These are phyloP conservation scores for Boletus coccyginus DNA, from an alignment of 768 basidiomycete genomes.

Conservation along the genomic window DNA sequence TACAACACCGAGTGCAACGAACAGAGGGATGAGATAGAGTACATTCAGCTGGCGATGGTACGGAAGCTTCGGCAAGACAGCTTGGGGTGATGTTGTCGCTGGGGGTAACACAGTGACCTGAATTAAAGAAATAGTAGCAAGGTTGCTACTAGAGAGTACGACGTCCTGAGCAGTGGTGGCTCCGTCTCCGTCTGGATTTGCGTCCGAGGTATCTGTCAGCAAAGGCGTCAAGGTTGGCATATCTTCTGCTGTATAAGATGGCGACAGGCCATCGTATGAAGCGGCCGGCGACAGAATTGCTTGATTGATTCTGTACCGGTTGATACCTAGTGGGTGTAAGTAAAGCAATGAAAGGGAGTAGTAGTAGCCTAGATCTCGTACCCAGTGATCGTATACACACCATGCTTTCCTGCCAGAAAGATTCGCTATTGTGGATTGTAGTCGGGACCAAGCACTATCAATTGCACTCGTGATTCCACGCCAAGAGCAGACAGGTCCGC, in stretches of 20 bases:
- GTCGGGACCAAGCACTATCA: slow-evolving; percentile 40
- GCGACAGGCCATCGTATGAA: slow-evolving; percentile 39
- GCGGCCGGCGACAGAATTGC: slow-evolving; percentile 15
- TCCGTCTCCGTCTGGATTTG: neutral
- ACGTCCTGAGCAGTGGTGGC: neutral
- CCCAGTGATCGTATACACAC: slow-evolving; percentile 19
- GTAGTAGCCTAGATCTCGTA: slow-evolving; percentile 6
- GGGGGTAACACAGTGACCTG: slow-evolving; percentile 36
- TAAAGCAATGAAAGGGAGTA: neutral
- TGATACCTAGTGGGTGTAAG: neutral
- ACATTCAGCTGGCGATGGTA: slow-evolving; percentile 24
- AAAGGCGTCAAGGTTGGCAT: slow-evolving; percentile 10
- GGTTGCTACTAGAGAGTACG: slow-evolving; percentile 8
- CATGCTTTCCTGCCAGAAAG: slow-evolving; percentile 3
- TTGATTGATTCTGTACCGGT: slow-evolving; percentile 15
- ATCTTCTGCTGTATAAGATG: slow-evolving; percentile 32
- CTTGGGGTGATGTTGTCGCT: slow-evolving; percentile 11
- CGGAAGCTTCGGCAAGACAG: slow-evolving; percentile 15
- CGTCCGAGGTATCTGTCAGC: slow-evolving; percentile 1
- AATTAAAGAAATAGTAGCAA: slow-evolving; percentile 22
- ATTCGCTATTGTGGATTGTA: slow-evolving; percentile 22
- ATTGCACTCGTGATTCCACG: slow-evolving; percentile 55
- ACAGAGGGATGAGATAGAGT: slow-evolving; percentile 27
- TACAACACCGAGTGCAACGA: slow-evolving; percentile 23
- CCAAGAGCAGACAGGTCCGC: slow-evolving; percentile 60